phyloP scores from a whole-genome alignment of 768 basidiomycete genomes.

The Pisolithus microcarpus region DNA sequence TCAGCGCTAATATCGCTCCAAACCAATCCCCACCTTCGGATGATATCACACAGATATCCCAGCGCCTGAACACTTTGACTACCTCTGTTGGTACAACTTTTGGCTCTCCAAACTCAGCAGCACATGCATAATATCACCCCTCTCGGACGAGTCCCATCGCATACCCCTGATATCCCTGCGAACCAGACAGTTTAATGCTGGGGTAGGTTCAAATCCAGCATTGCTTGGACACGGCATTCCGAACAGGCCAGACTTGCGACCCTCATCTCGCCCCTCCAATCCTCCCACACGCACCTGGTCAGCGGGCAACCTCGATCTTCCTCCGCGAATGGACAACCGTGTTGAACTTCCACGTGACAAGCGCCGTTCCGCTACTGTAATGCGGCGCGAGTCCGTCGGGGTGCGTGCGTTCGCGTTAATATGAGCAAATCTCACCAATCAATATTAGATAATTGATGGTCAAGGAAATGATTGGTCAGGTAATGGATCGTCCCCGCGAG shows the following conservation, averaged over 20 bases:
- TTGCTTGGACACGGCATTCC: constrained; percentile 56
- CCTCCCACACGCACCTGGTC: constrained; percentile 81
- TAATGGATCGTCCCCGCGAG: constrained; percentile 49
- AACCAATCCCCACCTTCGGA: constrained; percentile 62
- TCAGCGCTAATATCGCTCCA: constrained; percentile 61
- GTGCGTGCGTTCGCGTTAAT: constrained; percentile 36
- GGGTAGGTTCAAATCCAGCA: constrained; percentile 30
- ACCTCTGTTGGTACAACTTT: constrained; percentile 80
- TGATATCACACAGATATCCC: constrained; percentile 70
- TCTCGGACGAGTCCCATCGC: constrained; percentile 27
- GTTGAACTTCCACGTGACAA: constrained; percentile 50
- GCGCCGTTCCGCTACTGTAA: constrained; percentile 60
- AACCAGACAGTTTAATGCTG: constrained; percentile 33
- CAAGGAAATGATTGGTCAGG: constrained; percentile 51
- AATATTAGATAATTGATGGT: constrained; percentile 44
- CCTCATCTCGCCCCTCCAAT: constrained; percentile 54
- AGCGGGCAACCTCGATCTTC: constrained; percentile 69
- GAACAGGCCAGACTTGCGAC: constrained; percentile 57
- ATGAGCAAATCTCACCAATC: constrained; percentile 10
- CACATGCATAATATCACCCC: constrained; percentile 44
- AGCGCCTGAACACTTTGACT: constrained; percentile 71
- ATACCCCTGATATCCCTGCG: constrained; percentile 39
- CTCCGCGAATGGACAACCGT: constrained; percentile 47
- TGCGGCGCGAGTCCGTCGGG: constrained; percentile 69
- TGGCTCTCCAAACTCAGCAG: constrained; percentile 72